Evolutionary conservation across 768 basidiomycete species (phyloP).

Genomic region (Termitomyces sp.): DNA sequence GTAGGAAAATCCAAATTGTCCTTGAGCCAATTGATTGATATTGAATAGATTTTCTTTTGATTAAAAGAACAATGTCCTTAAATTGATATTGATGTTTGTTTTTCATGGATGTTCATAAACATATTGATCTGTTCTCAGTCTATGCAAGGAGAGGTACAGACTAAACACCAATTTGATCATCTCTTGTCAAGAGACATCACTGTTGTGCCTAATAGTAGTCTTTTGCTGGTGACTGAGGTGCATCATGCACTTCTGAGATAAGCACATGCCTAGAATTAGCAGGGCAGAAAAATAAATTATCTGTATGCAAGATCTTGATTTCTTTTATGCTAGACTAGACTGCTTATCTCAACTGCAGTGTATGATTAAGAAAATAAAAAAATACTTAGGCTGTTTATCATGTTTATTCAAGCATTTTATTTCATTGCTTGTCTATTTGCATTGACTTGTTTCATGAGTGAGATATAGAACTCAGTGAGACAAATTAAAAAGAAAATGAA

Average conservation of each 20-base stretch:
- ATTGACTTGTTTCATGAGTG: too few species aligned
- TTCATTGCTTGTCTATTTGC: too few species aligned
- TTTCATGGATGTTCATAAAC: neutral
- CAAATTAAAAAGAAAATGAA: too few species aligned
- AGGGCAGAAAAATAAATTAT: slow-evolving; percentile 13
- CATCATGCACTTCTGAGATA: neutral
- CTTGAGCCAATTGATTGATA: neutral
- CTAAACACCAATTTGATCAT: slow-evolving; percentile 2
- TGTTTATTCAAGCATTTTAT: neutral
- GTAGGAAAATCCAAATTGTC: neutral
- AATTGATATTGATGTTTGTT: slow-evolving; percentile 3
- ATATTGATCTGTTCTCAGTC: neutral
- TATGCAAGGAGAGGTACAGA: slow-evolving; percentile 4
- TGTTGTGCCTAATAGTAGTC: slow-evolving; percentile 1
- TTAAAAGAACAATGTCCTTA: slow-evolving; percentile 8
- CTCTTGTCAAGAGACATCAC: slow-evolving; percentile 8
- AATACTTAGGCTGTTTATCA: neutral
- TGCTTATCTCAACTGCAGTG: neutral
- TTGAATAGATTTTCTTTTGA: slow-evolving; percentile 4
- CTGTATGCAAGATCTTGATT: slow-evolving; percentile 1
- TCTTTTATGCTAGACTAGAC: neutral
- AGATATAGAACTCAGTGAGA: too few species aligned
- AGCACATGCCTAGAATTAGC: slow-evolving; percentile 2
- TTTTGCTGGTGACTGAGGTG: slow-evolving; percentile 9
- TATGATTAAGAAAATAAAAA: slow-evolving; percentile 3